Evolutionary conservation across 768 basidiomycete species (phyloP).

Genomic region (Pleurotus platypus): DNA sequence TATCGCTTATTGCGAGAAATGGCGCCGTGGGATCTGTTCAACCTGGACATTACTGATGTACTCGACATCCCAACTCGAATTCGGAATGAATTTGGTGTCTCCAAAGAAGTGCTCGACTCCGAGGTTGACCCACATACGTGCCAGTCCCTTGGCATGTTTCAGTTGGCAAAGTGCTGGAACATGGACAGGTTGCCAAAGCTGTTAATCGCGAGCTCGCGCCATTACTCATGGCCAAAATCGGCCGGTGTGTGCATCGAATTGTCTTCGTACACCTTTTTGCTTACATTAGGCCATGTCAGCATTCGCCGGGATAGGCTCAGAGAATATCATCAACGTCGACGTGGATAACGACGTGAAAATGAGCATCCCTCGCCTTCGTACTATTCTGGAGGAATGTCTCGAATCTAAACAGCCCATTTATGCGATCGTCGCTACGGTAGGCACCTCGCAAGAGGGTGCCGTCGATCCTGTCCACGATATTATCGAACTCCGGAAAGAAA

Average conservation of each 20-base stretch:
- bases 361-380: slow-evolving; percentile 21
- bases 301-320: slow-evolving; percentile 37
- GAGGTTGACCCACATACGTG: slow-evolving; percentile 27
- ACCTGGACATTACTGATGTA: slow-evolving; percentile 27
- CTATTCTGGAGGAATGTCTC: slow-evolving; percentile 25
- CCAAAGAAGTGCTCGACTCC: slow-evolving; percentile 24
- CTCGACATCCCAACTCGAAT: slow-evolving; percentile 33
- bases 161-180: slow-evolving; percentile 18
- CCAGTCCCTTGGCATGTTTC: slow-evolving; percentile 33
- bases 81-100: slow-evolving; percentile 27
- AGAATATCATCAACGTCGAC: slow-evolving; percentile 28
- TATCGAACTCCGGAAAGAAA: slow-evolving; percentile 25
- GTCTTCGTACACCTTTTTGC: background rate
- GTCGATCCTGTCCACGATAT: slow-evolving; percentile 38
- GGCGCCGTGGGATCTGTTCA: slow-evolving; percentile 37
- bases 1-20: slow-evolving; percentile 24
- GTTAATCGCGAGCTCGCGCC: slow-evolving; percentile 27
- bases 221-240: slow-evolving; percentile 48
- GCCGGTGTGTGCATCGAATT: slow-evolving; percentile 27
- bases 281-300: slow-evolving; percentile 20
- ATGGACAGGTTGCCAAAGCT: slow-evolving; percentile 21
- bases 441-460: slow-evolving; percentile 40
- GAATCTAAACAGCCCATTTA: slow-evolving; percentile 30
- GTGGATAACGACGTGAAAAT: slow-evolving; percentile 35
- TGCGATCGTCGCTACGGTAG: slow-evolving; percentile 39